Evolutionary conservation across 495 filamentous ascomycete species (phyloP), one percentile per base, ranked within the genome.

Genomic region (Usnea hakonensis): DNA sequence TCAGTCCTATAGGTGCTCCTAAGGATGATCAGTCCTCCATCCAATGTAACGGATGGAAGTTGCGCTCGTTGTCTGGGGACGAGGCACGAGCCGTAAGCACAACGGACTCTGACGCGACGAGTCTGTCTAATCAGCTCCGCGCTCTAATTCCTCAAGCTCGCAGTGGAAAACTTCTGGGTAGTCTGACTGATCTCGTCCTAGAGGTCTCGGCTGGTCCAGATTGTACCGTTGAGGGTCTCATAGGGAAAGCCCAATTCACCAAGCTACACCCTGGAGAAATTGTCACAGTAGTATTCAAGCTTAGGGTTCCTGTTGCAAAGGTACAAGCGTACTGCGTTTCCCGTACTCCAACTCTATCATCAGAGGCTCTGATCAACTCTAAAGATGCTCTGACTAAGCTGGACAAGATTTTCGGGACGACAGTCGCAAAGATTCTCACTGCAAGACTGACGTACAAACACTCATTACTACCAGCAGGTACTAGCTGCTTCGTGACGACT

Each of bases 31-130:
- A 58, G 8, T 38, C 41, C 2, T 36, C 40, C 33, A 60, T 65
- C 21, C 44, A 52, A 32, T 57, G 58, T 41, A 70, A 63, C 52
- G 71, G 72, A 13, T 73, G 71, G 69, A 72, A 72, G 59, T 55
- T 74, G 17, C 65, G 59, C 35, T 61, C 60, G 40, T 52, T 60
- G 55, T 63, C 58, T 19, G 44, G 19, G 35, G 60, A 50, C 13
- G 63, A 65, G 35, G 8, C 58, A 37, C 58, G 64, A 21, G 36
- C 26, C 41, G 26, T 54, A 10, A 61, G 65, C 21, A 28, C 36
- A 41, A 38, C 62, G 38, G 28, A 57, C 32, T 11, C 48, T 14
- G 38, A 62, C 36, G 52, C 60, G 23, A 46, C 30, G 21, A 55
- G 62, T 19, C 11, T 67, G n/a, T 55, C 62, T 11, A 68, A 63